These are phyloP conservation scores for Globisporangium cystogenes DNA, from an alignment of 352 stramenopile genomes.

Conservation along the genomic window DNA sequence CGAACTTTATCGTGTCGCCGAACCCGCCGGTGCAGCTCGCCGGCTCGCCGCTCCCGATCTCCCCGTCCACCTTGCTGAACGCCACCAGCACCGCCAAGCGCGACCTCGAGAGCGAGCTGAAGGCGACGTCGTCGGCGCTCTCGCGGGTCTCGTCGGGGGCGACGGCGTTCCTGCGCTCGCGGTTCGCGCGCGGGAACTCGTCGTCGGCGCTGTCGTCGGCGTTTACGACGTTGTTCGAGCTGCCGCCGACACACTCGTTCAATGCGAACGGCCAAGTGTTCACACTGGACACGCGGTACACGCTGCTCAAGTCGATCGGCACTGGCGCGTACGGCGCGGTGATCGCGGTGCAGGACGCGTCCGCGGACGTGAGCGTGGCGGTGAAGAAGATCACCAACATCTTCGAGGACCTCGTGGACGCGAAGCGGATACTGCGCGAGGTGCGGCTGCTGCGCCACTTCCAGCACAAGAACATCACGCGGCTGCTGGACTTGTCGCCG, in stretches of 20 bases:
- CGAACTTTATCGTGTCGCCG: constrained; percentile 14
- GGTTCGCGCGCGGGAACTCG: neutral
- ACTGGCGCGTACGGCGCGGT: constrained; percentile 88
- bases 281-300: constrained; percentile 84
- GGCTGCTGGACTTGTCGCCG: constrained; percentile 89
- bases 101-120: constrained; percentile 4
- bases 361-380: constrained; percentile 59
- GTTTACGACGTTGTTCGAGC: constrained; percentile 11
- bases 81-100: neutral
- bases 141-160: constrained; percentile 12
- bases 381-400: constrained; percentile 94
- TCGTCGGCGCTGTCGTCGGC: constrained; percentile 10
- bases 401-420: constrained; percentile 97
- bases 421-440: constrained; percentile 96
- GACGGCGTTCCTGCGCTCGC: constrained; percentile 13
- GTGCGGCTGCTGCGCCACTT: constrained; percentile 86
- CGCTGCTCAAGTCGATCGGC: constrained; percentile 86
- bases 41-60: neutral
- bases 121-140: constrained; percentile 3
- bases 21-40: constrained; percentile 11
- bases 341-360: constrained; percentile 77
- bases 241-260: constrained; percentile 58
- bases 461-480: constrained; percentile 92
- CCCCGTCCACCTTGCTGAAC: neutral
- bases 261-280: constrained; percentile 79